A percentile compares a stretch with the other conserved stretches of the same genome.
These are phyloP conservation scores for Fragilaria crotonensis DNA, from an alignment of 108 stramenopile genomes.

Conservation along the genomic window DNA sequence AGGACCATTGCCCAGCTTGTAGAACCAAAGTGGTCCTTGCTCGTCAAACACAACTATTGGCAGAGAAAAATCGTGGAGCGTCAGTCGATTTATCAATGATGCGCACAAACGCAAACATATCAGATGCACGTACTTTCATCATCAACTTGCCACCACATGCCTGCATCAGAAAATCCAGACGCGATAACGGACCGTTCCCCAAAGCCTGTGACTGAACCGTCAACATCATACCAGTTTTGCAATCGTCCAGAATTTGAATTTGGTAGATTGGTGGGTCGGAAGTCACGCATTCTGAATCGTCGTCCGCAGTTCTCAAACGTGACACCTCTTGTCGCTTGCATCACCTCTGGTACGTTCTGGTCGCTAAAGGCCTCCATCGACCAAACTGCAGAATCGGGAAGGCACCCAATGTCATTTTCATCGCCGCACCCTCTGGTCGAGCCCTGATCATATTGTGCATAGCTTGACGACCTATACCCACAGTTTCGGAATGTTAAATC, in stretches of 20 bases:
- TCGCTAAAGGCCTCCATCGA: constrained; percentile 19
- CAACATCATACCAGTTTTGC: constrained; percentile 28
- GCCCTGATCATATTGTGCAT: constrained; percentile 18
- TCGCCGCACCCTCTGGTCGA: constrained; percentile 20
- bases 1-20: constrained; percentile 14
- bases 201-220: constrained; percentile 18
- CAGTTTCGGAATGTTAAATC: constrained; percentile 16
- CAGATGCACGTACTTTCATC: constrained; percentile 1
- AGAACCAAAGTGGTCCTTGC: constrained; percentile 19
- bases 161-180: constrained; percentile 17
- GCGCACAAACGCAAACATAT: background rate
- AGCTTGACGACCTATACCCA: constrained; percentile 11
- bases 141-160: constrained; percentile 27
- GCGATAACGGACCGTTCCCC: constrained; percentile 13
- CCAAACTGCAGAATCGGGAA: constrained; percentile 10
- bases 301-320: constrained; percentile 26
- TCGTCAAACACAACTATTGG: constrained; percentile 16
- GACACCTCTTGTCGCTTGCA: constrained; percentile 21
- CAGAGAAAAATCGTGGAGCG: background rate
- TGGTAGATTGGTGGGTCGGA: background rate
- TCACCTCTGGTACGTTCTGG: constrained; percentile 19
- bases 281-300: constrained; percentile 4
- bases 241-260: constrained; percentile 4
- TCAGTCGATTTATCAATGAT: background rate
- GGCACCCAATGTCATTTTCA: constrained; percentile 16